phyloP scores from a whole-genome alignment of 805 yeast genomes.

The Zygosaccharomyces bisporus region DNA sequence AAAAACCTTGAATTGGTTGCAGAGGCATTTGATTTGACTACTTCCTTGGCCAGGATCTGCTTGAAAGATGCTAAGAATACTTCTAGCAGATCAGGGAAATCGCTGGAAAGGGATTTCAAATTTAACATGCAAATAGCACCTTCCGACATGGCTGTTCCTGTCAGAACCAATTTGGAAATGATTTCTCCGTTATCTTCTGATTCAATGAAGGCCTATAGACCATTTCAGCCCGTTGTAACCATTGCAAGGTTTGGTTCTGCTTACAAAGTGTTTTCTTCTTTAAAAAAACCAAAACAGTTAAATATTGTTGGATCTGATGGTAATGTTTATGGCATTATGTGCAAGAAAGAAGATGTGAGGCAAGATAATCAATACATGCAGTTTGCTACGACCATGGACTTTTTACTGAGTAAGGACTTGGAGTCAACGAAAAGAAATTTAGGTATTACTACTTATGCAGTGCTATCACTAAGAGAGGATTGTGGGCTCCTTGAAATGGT shows the following conservation, averaged over 20 bases:
- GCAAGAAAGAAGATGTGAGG: constrained; percentile 88
- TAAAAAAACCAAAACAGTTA: constrained; percentile 83
- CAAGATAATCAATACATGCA: constrained; percentile 93
- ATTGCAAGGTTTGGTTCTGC: constrained; percentile 60
- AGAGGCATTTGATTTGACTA: constrained; percentile 25
- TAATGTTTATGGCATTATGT: constrained; percentile 63
- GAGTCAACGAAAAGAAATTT: constrained; percentile 73
- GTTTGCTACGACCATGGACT: constrained; percentile 80
- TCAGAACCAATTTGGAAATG: constrained; percentile 63
- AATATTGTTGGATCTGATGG: constrained; percentile 78
- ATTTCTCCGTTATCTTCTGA: constrained; percentile 52
- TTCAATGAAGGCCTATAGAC: constrained; percentile 39
- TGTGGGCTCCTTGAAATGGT: constrained; percentile 93
- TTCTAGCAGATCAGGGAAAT: constrained; percentile 29
- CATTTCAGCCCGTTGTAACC: constrained; percentile 50
- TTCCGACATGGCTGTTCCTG: constrained; percentile 65
- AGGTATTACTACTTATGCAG: constrained; percentile 77
- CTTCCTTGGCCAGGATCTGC: constrained; percentile 29
- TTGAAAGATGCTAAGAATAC: constrained; percentile 24
- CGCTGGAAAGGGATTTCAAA: constrained; percentile 40
- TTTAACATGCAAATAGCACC: constrained; percentile 44
- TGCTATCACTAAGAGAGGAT: constrained; percentile 78
- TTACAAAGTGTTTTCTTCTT: constrained; percentile 70
- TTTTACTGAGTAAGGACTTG: constrained; percentile 58
- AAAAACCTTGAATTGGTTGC: constrained; percentile 19